These are phyloP conservation scores for Eutrema heterophyllum DNA, from an alignment of 345 rosid species.

Conservation along the genomic window DNA sequence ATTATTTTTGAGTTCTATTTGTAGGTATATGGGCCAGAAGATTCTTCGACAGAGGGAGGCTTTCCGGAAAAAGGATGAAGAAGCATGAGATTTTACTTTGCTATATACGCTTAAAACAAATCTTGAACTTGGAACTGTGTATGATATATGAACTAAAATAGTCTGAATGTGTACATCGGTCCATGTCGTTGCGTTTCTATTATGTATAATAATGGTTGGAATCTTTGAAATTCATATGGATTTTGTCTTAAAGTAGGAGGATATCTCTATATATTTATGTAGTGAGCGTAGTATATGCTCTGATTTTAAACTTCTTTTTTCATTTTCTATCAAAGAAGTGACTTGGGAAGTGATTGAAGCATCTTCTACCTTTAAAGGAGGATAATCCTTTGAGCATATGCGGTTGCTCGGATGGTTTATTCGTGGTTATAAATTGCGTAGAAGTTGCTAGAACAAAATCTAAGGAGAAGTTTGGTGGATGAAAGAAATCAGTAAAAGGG, in stretches of 20 bases:
- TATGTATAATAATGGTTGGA: conserved; percentile 18
- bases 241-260: neutral
- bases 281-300: neutral
- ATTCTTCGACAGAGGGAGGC: conserved; percentile 33
- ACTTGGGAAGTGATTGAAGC: neutral
- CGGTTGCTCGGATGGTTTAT: conserved; percentile 18
- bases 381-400: neutral
- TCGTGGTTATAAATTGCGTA: conserved; percentile 16
- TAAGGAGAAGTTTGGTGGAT: neutral
- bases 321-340: neutral
- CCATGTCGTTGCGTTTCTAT: conserved; percentile 20
- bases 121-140: conserved; percentile 17
- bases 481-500: conserved; percentile 41
- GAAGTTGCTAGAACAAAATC: neutral
- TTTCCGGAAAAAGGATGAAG: neutral
- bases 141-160: conserved; percentile 17
- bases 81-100: conserved; percentile 3
- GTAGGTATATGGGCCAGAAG: conserved; percentile 48
- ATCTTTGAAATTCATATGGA: neutral
- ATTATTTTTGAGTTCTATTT: neutral
- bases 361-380: neutral
- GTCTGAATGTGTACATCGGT: conserved; percentile 18
- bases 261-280: neutral
- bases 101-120: neutral
- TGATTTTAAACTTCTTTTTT: neutral